Percentiles rank a stretch among this genome's conserved stretches.
Evolutionary conservation across 164 flowering plant species (phyloP).

Genomic region (Annona squamosa): DNA sequence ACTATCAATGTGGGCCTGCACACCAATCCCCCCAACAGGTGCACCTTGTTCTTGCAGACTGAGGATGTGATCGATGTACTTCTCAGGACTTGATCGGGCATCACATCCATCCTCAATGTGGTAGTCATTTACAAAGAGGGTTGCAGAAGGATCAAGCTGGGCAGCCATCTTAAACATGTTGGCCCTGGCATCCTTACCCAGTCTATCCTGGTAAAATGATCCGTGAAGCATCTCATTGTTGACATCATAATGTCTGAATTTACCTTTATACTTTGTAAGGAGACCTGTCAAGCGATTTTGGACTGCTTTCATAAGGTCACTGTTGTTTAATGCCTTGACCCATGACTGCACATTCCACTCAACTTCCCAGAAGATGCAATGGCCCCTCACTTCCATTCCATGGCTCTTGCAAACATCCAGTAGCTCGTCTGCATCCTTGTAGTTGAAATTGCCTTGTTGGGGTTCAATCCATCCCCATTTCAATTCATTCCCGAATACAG

Average conservation of each 20-base stretch:
- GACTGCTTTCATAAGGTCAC: conserved; percentile 59
- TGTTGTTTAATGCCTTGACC: conserved; percentile 47
- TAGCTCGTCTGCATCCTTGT: conserved; percentile 83
- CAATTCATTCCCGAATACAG: conserved; percentile 88
- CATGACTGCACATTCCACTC: conserved; percentile 59
- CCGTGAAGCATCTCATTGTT: conserved; percentile 97
- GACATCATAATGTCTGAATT: conserved; percentile 85
- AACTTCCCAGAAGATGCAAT: conserved; percentile 97
- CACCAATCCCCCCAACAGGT: conserved; percentile 82
- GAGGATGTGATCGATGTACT: conserved; percentile 67
- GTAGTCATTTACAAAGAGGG: conserved; percentile 83
- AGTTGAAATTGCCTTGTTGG: conserved; percentile 75
- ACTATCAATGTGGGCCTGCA: conserved; percentile 82
- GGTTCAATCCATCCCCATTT: conserved; percentile 94
- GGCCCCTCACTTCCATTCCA: conserved; percentile 67
- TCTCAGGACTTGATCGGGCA: conserved; percentile 67
- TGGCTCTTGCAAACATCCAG: conserved; percentile 46
- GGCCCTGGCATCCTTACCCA: conserved; percentile 69
- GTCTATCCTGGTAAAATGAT: conserved; percentile 67
- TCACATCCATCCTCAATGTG: conserved; percentile 87
- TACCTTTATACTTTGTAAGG: conserved; percentile 74
- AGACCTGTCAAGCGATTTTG: conserved; percentile 73
- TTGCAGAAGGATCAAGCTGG: conserved; percentile 68
- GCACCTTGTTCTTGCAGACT: conserved; percentile 80
- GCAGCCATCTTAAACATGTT: conserved; percentile 78